Evolutionary conservation across 2,329 filamentous ascomycete species (phyloP).

Genomic region (Fusarium subglutinans): DNA sequence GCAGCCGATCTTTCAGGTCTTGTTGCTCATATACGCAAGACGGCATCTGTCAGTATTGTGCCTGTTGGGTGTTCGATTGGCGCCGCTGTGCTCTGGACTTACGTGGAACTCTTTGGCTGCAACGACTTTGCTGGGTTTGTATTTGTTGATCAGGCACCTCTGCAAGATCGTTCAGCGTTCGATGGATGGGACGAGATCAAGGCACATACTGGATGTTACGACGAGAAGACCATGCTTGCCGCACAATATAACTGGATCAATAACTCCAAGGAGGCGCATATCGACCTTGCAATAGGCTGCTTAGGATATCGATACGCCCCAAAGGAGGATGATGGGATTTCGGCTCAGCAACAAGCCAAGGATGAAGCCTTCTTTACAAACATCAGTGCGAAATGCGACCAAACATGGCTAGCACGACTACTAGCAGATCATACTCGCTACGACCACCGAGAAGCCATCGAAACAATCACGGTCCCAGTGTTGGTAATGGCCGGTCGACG

Average conservation of each 20-base stretch:
- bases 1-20: conserved; percentile 37
- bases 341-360: conserved; percentile 32
- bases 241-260: conserved; percentile 40
- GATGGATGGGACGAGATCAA: conserved; percentile 37
- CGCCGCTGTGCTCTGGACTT: conserved; percentile 43
- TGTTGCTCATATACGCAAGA: conserved; percentile 31
- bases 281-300: conserved; percentile 39
- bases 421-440: conserved; percentile 42
- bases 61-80: conserved; percentile 43
- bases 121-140: conserved; percentile 40
- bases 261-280: conserved; percentile 33
- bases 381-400: conserved; percentile 41
- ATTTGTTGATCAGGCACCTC: conserved; percentile 43
- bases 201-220: conserved; percentile 39
- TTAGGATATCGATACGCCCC: conserved; percentile 41
- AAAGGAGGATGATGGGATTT: conserved; percentile 27
- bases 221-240: conserved; percentile 39
- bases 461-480: conserved; percentile 38
- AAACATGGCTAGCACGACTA: conserved; percentile 40
- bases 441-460: conserved; percentile 41
- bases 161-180: conserved; percentile 40
- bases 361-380: conserved; percentile 41
- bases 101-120: conserved; percentile 40
- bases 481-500: conserved; percentile 41
- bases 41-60: conserved; percentile 30